A percentile compares a stretch with the other conserved stretches of the same genome.
Conservation (phyloP, 2,329 filamentous ascomycete species). For the Phaeomoniella chlamydospora region DNA sequence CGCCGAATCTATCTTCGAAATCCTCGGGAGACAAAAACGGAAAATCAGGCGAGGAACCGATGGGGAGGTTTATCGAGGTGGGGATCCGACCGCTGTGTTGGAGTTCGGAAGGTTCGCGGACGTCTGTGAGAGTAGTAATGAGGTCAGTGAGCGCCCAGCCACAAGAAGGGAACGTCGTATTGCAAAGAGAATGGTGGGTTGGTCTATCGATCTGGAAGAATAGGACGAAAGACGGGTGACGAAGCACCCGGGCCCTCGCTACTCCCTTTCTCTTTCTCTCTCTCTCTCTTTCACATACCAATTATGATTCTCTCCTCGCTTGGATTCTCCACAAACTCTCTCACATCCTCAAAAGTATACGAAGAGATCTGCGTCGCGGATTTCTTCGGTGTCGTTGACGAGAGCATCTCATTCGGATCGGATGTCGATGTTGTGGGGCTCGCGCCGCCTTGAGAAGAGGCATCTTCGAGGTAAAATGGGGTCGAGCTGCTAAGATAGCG, state of each 20-base stretch:
- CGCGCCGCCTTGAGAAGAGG: conserved; percentile 10
- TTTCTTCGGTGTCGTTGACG: conserved; percentile 19
- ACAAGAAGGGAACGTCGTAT: too few relatives aligned
- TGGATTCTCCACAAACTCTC: background rate
- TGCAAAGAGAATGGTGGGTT: background rate
- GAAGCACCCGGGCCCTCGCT: too few relatives aligned
- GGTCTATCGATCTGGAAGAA: too few relatives aligned
- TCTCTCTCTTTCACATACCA: too few relatives aligned
- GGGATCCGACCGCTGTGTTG: conserved; percentile 49
- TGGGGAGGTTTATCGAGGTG: conserved; percentile 65
- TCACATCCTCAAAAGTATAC: conserved; percentile 1
- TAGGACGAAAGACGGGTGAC: too few relatives aligned
- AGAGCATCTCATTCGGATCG: conserved; percentile 8
- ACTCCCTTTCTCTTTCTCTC: too few relatives aligned
- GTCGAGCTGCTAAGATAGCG: background rate
- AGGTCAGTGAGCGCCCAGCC: too few relatives aligned
- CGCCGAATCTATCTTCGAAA: conserved; percentile 73
- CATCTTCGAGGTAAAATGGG: conserved; percentile 7
- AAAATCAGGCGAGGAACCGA: conserved; percentile 62
- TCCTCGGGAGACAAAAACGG: conserved; percentile 63
- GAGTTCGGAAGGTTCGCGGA: conserved; percentile 33
- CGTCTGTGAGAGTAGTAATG: conserved; percentile 15
- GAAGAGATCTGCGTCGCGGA: conserved; percentile 14
- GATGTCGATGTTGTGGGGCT: conserved; percentile 7
- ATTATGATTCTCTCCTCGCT: background rate